Base-by-base conservation (phyloP, 176 grass and related monocot species). In the Musa itinerans region DNA sequence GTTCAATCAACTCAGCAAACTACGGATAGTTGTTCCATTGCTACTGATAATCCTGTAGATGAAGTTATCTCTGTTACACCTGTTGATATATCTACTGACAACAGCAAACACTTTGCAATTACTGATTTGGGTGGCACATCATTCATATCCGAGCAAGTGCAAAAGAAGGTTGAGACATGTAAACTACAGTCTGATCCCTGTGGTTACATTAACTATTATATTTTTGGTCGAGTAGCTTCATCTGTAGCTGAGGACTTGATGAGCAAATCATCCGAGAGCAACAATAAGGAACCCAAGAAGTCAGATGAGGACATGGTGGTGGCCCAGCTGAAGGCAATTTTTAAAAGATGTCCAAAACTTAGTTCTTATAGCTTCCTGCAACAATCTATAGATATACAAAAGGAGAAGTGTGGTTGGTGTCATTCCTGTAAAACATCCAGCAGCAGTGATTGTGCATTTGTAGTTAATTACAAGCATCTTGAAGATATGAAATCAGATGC, bases 321-420 rank as follows among this genome's bases (percentile, higher is more conserved):
- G 10, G 78, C 80, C 54, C 81, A 86, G 83, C 78, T 87, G 67
- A 99, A 87, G 68, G 63, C 83, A 81, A 89, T 94, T 84, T 86
- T 78, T 52, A 99, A 88, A 76, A 99, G 87, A 76, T 89, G 83
- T 73, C 74, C 82, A 68, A 87, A 76, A 71, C 64, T 87, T 81
- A 89, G 86, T 85, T 86, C 66, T 53, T 81, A 86, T 50, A 87
- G 75, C 63, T 86, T 87, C 81, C 85, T 83, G 81, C 89, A 89
- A 62, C 71, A 92, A 69, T 91, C 91, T 55, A 74, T 84, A 9
- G 88, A 85, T 22, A 51, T 88, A 25, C 84, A 86, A 79, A 99
- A 92, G 72, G 96, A 99, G 83, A 99, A 89, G 81, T 99, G 96
- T 83, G 96, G 96, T 61, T 99, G 96, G 96, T 94, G 96, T 73